Base-by-base conservation (phyloP, 2,329 filamentous ascomycete genomes). In the Diaporthe capsici region DNA sequence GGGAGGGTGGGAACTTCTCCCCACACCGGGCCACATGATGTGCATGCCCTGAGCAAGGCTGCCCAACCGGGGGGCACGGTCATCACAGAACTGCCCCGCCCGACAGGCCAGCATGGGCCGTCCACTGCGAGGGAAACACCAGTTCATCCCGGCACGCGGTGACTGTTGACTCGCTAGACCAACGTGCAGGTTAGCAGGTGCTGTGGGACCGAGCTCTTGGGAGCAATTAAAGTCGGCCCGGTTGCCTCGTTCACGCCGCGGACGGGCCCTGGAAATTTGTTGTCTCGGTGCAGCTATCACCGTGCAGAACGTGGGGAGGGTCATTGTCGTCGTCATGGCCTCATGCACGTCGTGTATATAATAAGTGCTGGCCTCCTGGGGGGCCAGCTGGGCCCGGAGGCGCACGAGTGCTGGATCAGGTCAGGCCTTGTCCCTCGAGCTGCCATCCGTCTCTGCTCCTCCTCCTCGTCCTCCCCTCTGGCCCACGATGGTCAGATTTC, bases 1-100 rank as follows among this genome's bases (percentile, higher is more conserved):
- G 71, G 49, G 57, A 63, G 65, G 31, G 47, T 68, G 65, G 65
- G 63, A 68, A 68, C 65, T 44, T 15, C 44, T 61, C 57, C 71
- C 68, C 49, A 58, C 68, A 34, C 6, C 15, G 9, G 60, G 34
- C 31, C 71, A 47, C 71, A 63, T 72, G 71, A 39, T 55, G 22
- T 44, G 58, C 71, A 53, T 31, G 71, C 22, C 47, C 5, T 53
- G 31, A 53, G 65, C 47, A 13, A 17, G 47, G 31, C 44, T 10
- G 7, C n/a, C 61, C 61, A 34, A 67, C 25, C 44, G 42, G 63
- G 63, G 28, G 13, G 6, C 7, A 1, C 28, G 8, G 47, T 51
- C 44, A 53, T 47, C 65, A 39, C 22, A 3, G 42, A 31, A 2
- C 25, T 53, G 65, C 65, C 65, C 65, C 65, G 47, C 65, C 65